These are phyloP conservation scores for Lolium rigidum DNA, from an alignment of 176 grass and related monocot species.

Conservation along the genomic window DNA sequence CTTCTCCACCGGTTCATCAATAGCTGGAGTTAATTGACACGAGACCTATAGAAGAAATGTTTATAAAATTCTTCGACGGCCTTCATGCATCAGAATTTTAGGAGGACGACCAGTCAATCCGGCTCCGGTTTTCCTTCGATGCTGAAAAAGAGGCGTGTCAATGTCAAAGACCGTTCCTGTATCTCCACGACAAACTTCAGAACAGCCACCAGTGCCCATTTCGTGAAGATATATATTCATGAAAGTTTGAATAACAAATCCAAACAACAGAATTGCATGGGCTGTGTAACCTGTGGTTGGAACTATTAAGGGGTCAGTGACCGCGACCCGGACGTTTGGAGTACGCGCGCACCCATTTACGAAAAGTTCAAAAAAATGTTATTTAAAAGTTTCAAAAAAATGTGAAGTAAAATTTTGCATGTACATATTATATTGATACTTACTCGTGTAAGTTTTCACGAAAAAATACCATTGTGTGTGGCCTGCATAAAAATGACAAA, in stretches of 20 bases:
- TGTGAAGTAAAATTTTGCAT: too few species aligned
- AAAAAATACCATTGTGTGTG: too few species aligned
- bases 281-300: background rate
- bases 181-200: background rate
- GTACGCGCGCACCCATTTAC: too few species aligned
- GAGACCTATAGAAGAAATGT: background rate
- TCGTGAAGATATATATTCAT: background rate
- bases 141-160: constrained; percentile 22
- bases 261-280: background rate
- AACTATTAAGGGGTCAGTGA: too few species aligned
- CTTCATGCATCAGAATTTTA: background rate
- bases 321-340: too few species aligned
- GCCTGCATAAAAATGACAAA: too few species aligned
- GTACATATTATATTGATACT: too few species aligned
- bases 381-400: too few species aligned
- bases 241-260: background rate
- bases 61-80: background rate
- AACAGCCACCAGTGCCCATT: background rate
- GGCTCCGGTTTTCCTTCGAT: background rate
- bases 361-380: too few species aligned
- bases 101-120: background rate
- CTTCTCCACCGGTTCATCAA: background rate
- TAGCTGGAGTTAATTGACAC: background rate
- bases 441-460: too few species aligned
- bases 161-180: background rate